Evolutionary conservation across 148 eudicot genomes (phyloP), one percentile per base, ranked within the genome.

Genomic region (Heliosperma pusillum): DNA sequence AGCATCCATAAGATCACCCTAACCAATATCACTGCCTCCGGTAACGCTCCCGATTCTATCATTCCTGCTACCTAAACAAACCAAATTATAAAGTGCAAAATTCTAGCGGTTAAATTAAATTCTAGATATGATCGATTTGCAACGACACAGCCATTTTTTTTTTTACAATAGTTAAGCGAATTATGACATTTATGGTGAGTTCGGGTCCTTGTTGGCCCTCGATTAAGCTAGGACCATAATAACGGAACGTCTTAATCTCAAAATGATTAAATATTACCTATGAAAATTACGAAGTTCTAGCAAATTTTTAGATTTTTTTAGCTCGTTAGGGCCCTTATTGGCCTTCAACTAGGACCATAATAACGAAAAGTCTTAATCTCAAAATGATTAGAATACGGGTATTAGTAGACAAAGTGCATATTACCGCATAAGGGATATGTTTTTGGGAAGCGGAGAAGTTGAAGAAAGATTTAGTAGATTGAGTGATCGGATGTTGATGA

Each of bases 351-450:
- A 29, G 25, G 5, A n/a, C n/a, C n/a, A n/a, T 5, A 58, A 7
- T 20, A 58, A n/a, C 9, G 22, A 1, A 58, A 58, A 58, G 62
- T 24, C 21, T 20, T 5, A 58, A 6, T 7, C 26, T 6, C 22
- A 58, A 58, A 58, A 58, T 10, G 12, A 21, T 10, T 62, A 10
- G 27, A 26, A n/a, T 25, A 15, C n/a, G 3, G n/a, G n/a, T n/a
- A n/a, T n/a, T n/a, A 22, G 22, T 3, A 59, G 10, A 62, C 26
- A 26, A 62, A 16, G 8, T 62, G 66, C 10, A 21, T 27, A 45
- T 40, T 77, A 91, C 97, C 97, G 89, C 90, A 26, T 74, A 52
- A 40, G 93, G 93, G 19, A 89, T 53, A 27, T 85, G 84, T 65
- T 85, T 52, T 36, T 81, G 84, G 10, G 93, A 80, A 47, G 79